Evolutionary conservation across 2,329 filamentous ascomycete species (phyloP).

Genomic region (Cordyceps cicadae): DNA sequence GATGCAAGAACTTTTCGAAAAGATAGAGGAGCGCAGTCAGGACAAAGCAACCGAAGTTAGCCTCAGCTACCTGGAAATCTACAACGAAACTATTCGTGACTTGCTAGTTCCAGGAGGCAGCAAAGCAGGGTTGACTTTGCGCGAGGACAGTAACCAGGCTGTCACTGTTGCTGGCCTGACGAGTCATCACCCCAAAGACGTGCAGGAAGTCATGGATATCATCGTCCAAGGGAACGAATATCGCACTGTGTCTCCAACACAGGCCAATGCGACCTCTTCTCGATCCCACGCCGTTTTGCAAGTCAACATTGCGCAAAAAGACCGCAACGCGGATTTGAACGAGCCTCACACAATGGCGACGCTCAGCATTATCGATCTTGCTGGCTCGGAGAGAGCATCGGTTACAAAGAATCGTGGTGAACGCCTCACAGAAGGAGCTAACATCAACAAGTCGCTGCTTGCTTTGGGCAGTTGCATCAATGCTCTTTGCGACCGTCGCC

Average conservation of each 20-base stretch:
- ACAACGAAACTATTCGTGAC: constrained; percentile 98
- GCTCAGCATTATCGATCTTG: constrained; percentile 94
- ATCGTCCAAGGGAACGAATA: constrained; percentile 92
- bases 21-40: constrained; percentile 75
- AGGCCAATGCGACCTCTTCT: constrained; percentile 94
- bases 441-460: constrained; percentile 97
- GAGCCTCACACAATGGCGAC: constrained; percentile 98
- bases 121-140: constrained; percentile 79
- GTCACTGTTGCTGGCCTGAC: constrained; percentile 87
- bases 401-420: constrained; percentile 96
- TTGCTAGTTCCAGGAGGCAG: constrained; percentile 77
- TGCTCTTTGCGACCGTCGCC: constrained; percentile 85
- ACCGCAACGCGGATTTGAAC: constrained; percentile 82
- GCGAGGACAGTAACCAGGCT: constrained; percentile 87
- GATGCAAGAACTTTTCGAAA: constrained; percentile 98
- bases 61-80: constrained; percentile 94
- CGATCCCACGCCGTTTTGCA: constrained; percentile 95
- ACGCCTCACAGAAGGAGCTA: constrained; percentile 83
- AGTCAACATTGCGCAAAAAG: constrained; percentile 91
- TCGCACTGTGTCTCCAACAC: constrained; percentile 91
- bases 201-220: constrained; percentile 98
- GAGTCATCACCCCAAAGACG: constrained; percentile 82
- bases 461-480: constrained; percentile 97
- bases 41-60: constrained; percentile 88
- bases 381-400: constrained; percentile 89